Conservation (phyloP, 176 grass and related monocot species). For the Avena insularis region DNA sequence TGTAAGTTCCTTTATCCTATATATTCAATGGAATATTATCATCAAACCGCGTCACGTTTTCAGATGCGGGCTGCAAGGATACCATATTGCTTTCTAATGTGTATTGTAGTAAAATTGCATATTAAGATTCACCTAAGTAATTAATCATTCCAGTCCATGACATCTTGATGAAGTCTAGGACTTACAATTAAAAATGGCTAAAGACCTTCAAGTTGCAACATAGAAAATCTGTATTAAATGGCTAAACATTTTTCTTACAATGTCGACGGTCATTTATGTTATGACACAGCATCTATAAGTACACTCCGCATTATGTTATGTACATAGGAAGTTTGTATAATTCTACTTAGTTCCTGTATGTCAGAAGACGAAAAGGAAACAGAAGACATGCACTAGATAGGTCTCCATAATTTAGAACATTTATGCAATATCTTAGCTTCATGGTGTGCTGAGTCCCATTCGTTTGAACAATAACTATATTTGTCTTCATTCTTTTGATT, state of each 20-base stretch:
- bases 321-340: constrained; percentile 16
- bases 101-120: constrained; percentile 15
- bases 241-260: constrained; percentile 1
- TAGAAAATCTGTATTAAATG: background rate
- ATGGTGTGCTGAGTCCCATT: background rate
- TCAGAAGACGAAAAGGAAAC: background rate
- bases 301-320: background rate
- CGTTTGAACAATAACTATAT: constrained; percentile 30
- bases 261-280: background rate
- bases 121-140: background rate
- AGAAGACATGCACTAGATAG: constrained; percentile 16
- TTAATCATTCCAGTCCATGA: background rate
- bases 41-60: background rate
- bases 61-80: background rate
- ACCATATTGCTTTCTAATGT: background rate
- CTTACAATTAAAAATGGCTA: background rate
- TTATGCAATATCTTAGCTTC: constrained; percentile 26
- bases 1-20: constrained; percentile 60
- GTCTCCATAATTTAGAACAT: background rate
- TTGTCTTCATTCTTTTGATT: constrained; percentile 40
- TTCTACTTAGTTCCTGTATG: constrained; percentile 18
- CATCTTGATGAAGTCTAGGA: background rate
- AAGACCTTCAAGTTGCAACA: background rate
- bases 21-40: background rate
- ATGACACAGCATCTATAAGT: background rate